Percentiles rank a stretch among this genome's conserved stretches.
Evolutionary conservation across 1,284 basidiomycete genomes (phyloP).

Genomic region (Rhizopogon hawkerae): DNA sequence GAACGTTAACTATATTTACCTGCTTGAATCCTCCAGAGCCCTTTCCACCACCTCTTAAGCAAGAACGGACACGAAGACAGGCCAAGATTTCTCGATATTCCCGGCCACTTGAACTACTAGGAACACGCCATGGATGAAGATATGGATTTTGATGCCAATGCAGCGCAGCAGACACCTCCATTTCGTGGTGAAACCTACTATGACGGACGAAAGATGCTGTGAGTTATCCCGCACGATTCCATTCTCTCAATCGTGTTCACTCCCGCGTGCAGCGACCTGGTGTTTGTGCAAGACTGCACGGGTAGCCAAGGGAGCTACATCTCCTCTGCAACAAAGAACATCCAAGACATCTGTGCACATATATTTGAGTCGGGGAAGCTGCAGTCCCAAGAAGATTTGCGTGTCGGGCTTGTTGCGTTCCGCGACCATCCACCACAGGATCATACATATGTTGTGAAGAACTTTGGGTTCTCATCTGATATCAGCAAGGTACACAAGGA

Average conservation of each 20-base stretch:
- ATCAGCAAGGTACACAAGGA: slow-evolving; percentile 83
- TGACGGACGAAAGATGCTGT: slow-evolving; percentile 65
- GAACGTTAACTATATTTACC: slow-evolving; percentile 6
- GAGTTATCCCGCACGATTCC: slow-evolving; percentile 43
- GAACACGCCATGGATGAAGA: slow-evolving; percentile 58
- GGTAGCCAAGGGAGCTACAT: slow-evolving; percentile 82
- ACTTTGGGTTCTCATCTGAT: slow-evolving; percentile 90
- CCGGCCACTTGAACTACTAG: background rate
- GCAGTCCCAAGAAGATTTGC: slow-evolving; percentile 76
- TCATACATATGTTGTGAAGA: slow-evolving; percentile 87
- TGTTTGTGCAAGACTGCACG: slow-evolving; percentile 87
- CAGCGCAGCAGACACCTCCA: slow-evolving; percentile 30
- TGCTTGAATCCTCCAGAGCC: slow-evolving; percentile 2
- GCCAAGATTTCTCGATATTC: background rate
- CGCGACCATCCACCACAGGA: slow-evolving; percentile 95
- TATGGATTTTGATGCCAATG: slow-evolving; percentile 53
- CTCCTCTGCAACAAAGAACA: slow-evolving; percentile 92
- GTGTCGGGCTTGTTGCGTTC: slow-evolving; percentile 86
- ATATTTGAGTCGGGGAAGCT: slow-evolving; percentile 94
- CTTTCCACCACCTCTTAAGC: slow-evolving; percentile 13
- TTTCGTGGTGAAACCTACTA: slow-evolving; percentile 30
- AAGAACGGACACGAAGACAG: background rate
- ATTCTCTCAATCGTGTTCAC: slow-evolving; percentile 9
- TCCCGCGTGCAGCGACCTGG: slow-evolving; percentile 59
- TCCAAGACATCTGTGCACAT: slow-evolving; percentile 92